phyloP scores from a whole-genome alignment of 2,329 filamentous ascomycete species.

The Leptographium radiaticola region DNA sequence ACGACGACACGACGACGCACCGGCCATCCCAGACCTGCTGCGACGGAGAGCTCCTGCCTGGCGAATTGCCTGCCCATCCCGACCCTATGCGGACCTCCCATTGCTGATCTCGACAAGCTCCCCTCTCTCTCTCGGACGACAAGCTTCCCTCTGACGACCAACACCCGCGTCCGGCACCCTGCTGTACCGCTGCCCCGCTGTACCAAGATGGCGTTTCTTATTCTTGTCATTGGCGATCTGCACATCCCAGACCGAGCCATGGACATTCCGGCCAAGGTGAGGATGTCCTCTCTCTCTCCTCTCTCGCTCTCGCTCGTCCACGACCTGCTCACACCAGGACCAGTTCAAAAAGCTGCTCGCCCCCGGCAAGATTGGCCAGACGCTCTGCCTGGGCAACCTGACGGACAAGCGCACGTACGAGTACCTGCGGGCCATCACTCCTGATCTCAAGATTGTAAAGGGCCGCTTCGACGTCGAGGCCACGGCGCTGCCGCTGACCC shows the following conservation, averaged over 20 bases:
- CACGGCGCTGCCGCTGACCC: constrained; percentile 49
- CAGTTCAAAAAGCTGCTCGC: constrained; percentile 80
- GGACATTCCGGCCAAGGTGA: constrained; percentile 80
- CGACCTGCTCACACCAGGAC: constrained; percentile 2
- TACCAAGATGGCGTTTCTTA: constrained; percentile 64
- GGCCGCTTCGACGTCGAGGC: constrained; percentile 56
- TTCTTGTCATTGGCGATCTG: constrained; percentile 83
- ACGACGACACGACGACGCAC: too few species aligned
- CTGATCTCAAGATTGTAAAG: constrained; percentile 58
- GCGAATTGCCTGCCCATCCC: too few species aligned
- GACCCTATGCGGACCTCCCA: too few species aligned
- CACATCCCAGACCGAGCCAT: constrained; percentile 88
- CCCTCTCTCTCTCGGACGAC: too few species aligned
- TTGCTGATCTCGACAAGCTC: too few species aligned
- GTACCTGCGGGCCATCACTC: constrained; percentile 61
- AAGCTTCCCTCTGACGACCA: too few species aligned
- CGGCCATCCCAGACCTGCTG: too few species aligned
- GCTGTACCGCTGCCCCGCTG: neutral
- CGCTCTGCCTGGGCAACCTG: constrained; percentile 67
- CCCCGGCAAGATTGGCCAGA: constrained; percentile 72
- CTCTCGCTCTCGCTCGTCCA: neutral
- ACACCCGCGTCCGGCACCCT: neutral
- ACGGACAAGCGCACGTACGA: constrained; percentile 72
- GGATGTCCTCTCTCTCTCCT: constrained; percentile 1
- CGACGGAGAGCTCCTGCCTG: too few species aligned